Evolutionary conservation across 805 yeast species (phyloP).

Genomic region (Kockiozyma suomiensis): DNA sequence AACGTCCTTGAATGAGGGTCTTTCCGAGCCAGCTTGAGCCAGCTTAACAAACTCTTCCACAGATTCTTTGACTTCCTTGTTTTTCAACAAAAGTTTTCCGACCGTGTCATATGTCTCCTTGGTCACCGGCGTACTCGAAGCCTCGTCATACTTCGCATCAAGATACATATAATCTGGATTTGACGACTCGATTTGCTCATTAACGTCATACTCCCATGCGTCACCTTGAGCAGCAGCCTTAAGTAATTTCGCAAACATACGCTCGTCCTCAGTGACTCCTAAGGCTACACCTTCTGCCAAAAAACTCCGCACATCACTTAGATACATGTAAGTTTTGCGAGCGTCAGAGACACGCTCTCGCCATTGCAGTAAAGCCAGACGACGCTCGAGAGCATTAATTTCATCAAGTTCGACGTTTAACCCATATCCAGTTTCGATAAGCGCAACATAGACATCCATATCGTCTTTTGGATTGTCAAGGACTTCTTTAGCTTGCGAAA

Average conservation of each 20-base stretch:
- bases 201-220: slow-evolving; percentile 38
- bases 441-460: slow-evolving; percentile 52
- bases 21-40: slow-evolving; percentile 41
- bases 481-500: slow-evolving; percentile 49
- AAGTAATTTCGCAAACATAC: slow-evolving; percentile 20
- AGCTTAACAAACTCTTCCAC: slow-evolving; percentile 24
- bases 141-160: slow-evolving; percentile 33
- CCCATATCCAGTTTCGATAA: slow-evolving; percentile 60
- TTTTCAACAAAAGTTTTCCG: slow-evolving; percentile 22
- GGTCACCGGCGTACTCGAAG: slow-evolving; percentile 33
- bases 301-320: slow-evolving; percentile 36
- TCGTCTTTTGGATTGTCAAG: slow-evolving; percentile 41
- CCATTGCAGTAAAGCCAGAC: slow-evolving; percentile 49
- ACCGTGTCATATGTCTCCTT: slow-evolving; percentile 34
- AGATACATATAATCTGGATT: slow-evolving; percentile 6
- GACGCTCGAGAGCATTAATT: slow-evolving; percentile 46
- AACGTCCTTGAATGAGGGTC: slow-evolving; percentile 43
- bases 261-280: slow-evolving; percentile 38
- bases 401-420: slow-evolving; percentile 62
- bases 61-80: slow-evolving; percentile 25
- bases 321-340: slow-evolving; percentile 30
- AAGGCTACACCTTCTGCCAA: slow-evolving; percentile 38
- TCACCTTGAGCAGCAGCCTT: slow-evolving; percentile 31
- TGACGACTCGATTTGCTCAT: slow-evolving; percentile 22
- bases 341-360: slow-evolving; percentile 39